Percentiles rank a stretch among this genome's conserved stretches.
These are phyloP conservation scores for Trichoderma harzianum DNA, from an alignment of 2,329 filamentous ascomycete genomes.

Conservation along the genomic window DNA sequence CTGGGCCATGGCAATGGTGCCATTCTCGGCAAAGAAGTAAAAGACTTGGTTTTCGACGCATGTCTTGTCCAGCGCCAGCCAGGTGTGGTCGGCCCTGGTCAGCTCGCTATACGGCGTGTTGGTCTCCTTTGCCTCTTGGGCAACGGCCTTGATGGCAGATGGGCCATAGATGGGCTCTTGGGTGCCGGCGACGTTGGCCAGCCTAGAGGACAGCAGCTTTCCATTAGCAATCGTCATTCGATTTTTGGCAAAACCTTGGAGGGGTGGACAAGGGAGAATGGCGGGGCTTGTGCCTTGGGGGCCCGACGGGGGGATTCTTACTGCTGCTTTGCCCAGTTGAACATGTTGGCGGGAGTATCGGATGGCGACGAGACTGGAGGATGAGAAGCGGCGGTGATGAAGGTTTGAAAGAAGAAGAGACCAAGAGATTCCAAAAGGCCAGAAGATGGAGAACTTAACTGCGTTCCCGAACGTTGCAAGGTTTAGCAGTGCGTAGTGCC, in stretches of 20 bases:
- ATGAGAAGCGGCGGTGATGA: neutral
- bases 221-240: constrained; percentile 4
- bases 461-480: neutral
- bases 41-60: constrained; percentile 94
- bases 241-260: neutral
- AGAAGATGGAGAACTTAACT: constrained; percentile 6
- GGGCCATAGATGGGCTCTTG: constrained; percentile 95
- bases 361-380: neutral
- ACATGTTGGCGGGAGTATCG: constrained; percentile 54
- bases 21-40: constrained; percentile 79
- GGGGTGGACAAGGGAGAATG: neutral
- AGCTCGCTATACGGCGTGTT: constrained; percentile 74
- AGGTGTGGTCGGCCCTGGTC: constrained; percentile 74
- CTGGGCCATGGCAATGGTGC: constrained; percentile 75
- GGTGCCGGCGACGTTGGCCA: constrained; percentile 84
- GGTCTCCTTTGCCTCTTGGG: constrained; percentile 67
- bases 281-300: neutral
- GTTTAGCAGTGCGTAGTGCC: neutral
- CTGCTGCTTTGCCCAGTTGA: constrained; percentile 94
- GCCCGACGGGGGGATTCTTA: constrained; percentile 43
- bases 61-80: constrained; percentile 77
- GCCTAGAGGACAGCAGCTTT: constrained; percentile 37
- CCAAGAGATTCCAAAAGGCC: neutral
- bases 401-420: neutral
- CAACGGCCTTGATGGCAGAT: constrained; percentile 79